Percentiles rank a stretch among this genome's conserved stretches.
Conservation (phyloP, 2,329 filamentous ascomycete genomes). For the Sporothrix brasiliensis region DNA sequence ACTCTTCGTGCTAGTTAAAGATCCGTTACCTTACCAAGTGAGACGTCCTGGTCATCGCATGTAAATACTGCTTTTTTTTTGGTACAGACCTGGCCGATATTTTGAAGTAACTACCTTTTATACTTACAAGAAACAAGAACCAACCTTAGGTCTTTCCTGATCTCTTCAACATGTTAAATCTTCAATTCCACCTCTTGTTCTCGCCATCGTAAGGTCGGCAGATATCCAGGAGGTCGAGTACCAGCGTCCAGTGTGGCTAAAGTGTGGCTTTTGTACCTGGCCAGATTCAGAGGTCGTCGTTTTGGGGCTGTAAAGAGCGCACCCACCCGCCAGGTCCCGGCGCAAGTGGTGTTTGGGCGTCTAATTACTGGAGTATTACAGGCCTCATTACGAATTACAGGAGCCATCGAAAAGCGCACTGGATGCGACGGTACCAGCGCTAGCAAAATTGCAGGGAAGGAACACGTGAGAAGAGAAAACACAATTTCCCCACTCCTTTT, state of each 20-base stretch:
- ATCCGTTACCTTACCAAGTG: too few species aligned
- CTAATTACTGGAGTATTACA: neutral
- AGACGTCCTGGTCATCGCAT: too few species aligned
- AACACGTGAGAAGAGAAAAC: neutral
- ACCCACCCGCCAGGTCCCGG: neutral
- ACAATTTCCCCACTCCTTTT: conserved; percentile 21
- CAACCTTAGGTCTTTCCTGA: too few species aligned
- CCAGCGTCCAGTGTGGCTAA: neutral
- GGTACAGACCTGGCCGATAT: too few species aligned
- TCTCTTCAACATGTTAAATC: too few species aligned
- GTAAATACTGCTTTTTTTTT: too few species aligned
- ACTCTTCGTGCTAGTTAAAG: too few species aligned
- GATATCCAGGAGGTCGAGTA: neutral
- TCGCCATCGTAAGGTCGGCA: neutral
- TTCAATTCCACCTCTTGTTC: neutral
- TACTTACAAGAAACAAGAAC: too few species aligned
- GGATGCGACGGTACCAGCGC: conserved; percentile 5
- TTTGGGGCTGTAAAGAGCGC: neutral
- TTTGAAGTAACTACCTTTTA: too few species aligned
- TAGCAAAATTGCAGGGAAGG: conserved; percentile 13
- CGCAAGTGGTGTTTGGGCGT: neutral
- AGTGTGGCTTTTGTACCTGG: neutral
- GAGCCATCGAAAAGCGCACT: neutral
- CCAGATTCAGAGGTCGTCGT: neutral
- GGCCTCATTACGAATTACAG: conserved; percentile 1